Evolutionary conservation across 805 yeast genomes (phyloP).

Genomic region (Hanseniaspora clermontiae): DNA sequence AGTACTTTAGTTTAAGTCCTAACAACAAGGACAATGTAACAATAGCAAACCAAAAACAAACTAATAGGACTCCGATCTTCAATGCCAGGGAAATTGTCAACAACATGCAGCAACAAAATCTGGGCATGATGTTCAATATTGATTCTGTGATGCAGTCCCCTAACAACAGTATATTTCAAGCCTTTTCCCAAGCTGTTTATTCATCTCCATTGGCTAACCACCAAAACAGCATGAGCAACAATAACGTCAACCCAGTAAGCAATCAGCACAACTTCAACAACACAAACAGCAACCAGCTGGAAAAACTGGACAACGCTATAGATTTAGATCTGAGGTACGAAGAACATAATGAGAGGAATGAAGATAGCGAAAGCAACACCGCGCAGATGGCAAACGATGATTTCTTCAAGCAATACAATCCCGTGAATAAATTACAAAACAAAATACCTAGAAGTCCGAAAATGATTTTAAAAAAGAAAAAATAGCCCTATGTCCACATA

Average conservation of each 20-base stretch:
- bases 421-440: not conserved
- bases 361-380: not conserved
- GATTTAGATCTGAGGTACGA: conserved; percentile 1
- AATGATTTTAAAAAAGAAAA: conserved; percentile 3
- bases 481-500: conserved; percentile 35
- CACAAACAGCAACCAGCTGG: not conserved
- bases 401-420: conserved; percentile 5
- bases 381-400: conserved; percentile 1
- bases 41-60: not conserved
- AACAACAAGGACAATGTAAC: conserved; percentile 13
- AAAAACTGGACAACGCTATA: not conserved
- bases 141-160: conserved; percentile 12
- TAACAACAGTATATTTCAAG: conserved; percentile 10
- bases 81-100: not conserved
- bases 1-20: conserved; percentile 4
- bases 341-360: not conserved
- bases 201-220: conserved; percentile 11
- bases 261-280: not conserved
- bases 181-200: conserved; percentile 13
- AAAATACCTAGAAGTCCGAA: conserved; percentile 8
- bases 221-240: not conserved
- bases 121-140: conserved; percentile 11
- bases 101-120: not conserved
- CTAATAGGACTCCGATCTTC: not conserved
- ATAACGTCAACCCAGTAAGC: not conserved